Evolutionary conservation across 108 stramenopile species (phyloP), one percentile per base, ranked within the genome.

Genomic region (Cylindrotheca closterium): DNA sequence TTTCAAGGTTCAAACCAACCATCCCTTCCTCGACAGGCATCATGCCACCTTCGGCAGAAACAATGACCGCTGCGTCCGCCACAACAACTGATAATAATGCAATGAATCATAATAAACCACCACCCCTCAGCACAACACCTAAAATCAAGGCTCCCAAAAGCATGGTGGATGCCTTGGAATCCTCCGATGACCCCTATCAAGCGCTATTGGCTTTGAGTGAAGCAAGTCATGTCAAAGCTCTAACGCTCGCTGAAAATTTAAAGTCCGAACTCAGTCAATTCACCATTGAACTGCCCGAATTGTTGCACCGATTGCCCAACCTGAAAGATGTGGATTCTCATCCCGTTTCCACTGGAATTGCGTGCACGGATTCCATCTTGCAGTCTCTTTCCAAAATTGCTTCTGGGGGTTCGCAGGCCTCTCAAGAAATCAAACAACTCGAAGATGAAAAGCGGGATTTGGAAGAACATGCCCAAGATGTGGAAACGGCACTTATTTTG

Each of bases 341-440:
- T 60, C 79, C 79, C 24, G 63, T 89, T 18, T 60, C 75, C 21
- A 63, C 56, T 27, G 83, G 85, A 19, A 68, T 70, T 22, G 75
- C 86, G 8, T 85, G 86, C 60, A 55, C 83, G 28, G 88, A 89
- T 69, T 88, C 87, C 59, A 90, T 93, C 69, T 65, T 84, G 23
- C 51, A 83, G 50, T 86, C 84, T 12, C 79, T 93, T 37, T 73
- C 88, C 71, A 89, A 90, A 67, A 85, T 93, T 54, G 87, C 92
- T 18, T 80, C 85, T 30, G 92, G 88, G 22, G 88, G 88, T 12
- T 83, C 87, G 3, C 81, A 84, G 49, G 92, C 92, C 47, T 87
- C 85, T 29, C 79, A 79, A 24, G 88, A 93, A 69, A 86, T 93
- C 63, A 76, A 82, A 17, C 52, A 55, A 25, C 69, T 93, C 60